Evolutionary conservation across 2,329 filamentous ascomycete species (phyloP).

Genomic region (Colletotrichum higginsianum): DNA sequence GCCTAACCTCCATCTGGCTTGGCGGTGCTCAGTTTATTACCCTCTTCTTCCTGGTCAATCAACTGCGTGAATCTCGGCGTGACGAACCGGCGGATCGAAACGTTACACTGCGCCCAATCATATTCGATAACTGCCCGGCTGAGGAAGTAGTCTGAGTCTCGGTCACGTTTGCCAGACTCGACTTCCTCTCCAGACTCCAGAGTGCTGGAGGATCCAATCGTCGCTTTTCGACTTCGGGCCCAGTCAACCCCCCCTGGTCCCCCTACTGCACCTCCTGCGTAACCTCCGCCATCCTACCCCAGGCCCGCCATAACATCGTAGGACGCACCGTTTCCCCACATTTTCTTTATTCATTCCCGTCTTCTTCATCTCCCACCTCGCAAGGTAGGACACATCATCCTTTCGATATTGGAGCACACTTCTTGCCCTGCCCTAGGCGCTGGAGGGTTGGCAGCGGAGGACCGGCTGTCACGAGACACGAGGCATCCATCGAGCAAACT

Average conservation of each 20-base stretch:
- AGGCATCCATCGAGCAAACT: conserved; percentile 18
- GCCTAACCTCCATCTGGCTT: conserved; percentile 23
- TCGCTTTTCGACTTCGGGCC: conserved; percentile 20
- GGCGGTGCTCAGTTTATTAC: not conserved
- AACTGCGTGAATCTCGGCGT: conserved; percentile 33
- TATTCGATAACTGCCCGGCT: not conserved
- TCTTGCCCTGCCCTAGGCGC: conserved; percentile 30
- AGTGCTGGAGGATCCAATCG: conserved; percentile 32
- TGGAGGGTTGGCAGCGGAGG: conserved; percentile 24
- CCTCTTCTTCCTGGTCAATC: conserved; percentile 15
- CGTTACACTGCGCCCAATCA: conserved; percentile 26
- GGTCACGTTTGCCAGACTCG: conserved; percentile 34
- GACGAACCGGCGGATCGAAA: conserved; percentile 33
- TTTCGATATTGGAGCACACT: conserved; percentile 27
- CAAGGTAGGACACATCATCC: conserved; percentile 19
- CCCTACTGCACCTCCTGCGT: conserved; percentile 10
- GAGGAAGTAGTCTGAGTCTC: conserved; percentile 26
- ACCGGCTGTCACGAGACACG: conserved; percentile 21
- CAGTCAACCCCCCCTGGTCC: conserved; percentile 16
- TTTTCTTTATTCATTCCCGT: conserved; percentile 32
- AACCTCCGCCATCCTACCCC: conserved; percentile 29
- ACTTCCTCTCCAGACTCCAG: conserved; percentile 10
- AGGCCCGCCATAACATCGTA: conserved; percentile 34
- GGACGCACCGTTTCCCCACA: conserved; percentile 38
- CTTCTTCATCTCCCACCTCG: conserved; percentile 27